Percentiles rank a stretch among this genome's conserved stretches.
These are phyloP conservation scores for Rhodomyrtus psidioides DNA, from an alignment of 441 rosid genomes.

Conservation along the genomic window DNA sequence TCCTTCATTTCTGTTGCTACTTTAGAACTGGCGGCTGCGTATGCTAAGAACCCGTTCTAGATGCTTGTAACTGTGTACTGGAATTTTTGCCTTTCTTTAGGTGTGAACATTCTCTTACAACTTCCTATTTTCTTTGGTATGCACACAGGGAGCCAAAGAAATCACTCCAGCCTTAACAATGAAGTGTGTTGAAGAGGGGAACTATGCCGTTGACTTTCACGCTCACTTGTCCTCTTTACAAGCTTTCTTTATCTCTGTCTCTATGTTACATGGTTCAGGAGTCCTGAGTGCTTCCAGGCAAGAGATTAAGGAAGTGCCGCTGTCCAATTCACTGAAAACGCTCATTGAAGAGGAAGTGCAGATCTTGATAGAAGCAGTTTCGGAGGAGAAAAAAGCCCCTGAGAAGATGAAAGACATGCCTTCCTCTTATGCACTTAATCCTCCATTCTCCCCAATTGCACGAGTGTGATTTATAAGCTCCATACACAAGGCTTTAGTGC, in stretches of 20 bases:
- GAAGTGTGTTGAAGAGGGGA: conserved; percentile 54
- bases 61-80: neutral
- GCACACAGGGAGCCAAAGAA: conserved; percentile 60
- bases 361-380: conserved; percentile 48
- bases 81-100: neutral
- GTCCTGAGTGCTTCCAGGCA: conserved; percentile 19
- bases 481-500: neutral
- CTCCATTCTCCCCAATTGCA: conserved; percentile 88
- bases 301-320: conserved; percentile 25
- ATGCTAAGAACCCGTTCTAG: neutral
- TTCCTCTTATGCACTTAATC: conserved; percentile 55
- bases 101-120: neutral
- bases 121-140: conserved; percentile 1
- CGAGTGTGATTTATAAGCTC: conserved; percentile 40
- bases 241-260: conserved; percentile 86
- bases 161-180: conserved; percentile 52
- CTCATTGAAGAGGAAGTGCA: conserved; percentile 72
- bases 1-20: neutral
- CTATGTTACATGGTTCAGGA: conserved; percentile 53
- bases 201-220: conserved; percentile 75
- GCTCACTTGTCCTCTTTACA: conserved; percentile 79
- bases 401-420: conserved; percentile 34
- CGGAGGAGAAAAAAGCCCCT: conserved; percentile 39
- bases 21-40: neutral
- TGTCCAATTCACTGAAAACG: conserved; percentile 49